Base-by-base conservation (phyloP, 331 rosid species). In the Stylosanthes scabra region DNA sequence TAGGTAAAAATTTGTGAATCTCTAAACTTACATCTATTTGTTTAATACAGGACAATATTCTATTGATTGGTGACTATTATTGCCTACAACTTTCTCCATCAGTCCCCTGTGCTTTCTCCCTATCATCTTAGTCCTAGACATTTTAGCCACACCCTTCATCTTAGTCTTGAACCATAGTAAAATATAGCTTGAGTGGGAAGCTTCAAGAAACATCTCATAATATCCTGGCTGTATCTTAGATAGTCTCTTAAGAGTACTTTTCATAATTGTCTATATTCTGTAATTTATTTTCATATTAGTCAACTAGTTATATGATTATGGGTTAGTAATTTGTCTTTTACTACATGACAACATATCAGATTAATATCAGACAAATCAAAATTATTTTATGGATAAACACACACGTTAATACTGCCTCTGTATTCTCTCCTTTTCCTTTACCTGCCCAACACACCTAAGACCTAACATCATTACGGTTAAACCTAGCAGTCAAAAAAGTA, bases 401-500 rank as follows among this genome's bases (percentile, higher is more conserved):
- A 49, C 7, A 49, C 1, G 55, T 49, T 49, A 12, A 4, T n/a
- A 13, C 14, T 49, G 2, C 13, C 16, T 4, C 20, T 49, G 7
- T 49, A 49, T 49, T 46, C 55, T 49, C 20, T n/a, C 20, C 55
- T 49, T 49, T n/a, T 49, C 55, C 55, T 9, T 49, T 49, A 16
- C 55, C 20, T 4, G 16, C 15, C 55, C 5, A 49, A 49, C 9
- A 49, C 55, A n/a, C n/a, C n/a, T n/a, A n/a, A n/a, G n/a, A 16
- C 55, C 12, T 5, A 12, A 49, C 9, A n/a, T n/a, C 16, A n/a
- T 49, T 49, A 12, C 0, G 2, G 46, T 37, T 50, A 58, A n/a
- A 42, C 44, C 69, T 12, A 46, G 50, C 70, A 68, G 59, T n/a
- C 11, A 66, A 15, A 11, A 16, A 63, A 71, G 37, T 49, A 62